Conservation (phyloP, 2,329 filamentous ascomycete species). For the Fusarium multiceps region DNA sequence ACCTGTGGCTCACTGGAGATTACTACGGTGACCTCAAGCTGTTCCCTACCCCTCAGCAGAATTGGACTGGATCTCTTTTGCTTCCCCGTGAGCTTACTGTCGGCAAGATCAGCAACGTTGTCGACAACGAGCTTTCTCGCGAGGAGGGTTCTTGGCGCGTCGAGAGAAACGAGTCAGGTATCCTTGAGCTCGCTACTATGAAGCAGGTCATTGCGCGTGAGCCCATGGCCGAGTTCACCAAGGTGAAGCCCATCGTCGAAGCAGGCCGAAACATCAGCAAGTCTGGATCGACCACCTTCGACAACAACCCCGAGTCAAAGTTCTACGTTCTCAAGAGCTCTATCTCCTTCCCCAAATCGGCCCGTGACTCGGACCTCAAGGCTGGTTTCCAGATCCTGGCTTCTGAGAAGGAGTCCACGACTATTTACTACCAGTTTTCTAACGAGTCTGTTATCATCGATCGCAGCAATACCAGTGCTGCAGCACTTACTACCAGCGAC, state of each 20-base stretch:
- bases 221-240: slow-evolving; percentile 48
- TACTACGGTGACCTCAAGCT: slow-evolving; percentile 51
- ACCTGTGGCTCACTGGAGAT: slow-evolving; percentile 58
- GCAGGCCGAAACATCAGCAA: slow-evolving; percentile 37
- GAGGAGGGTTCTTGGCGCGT: slow-evolving; percentile 56
- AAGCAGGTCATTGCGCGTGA: slow-evolving; percentile 55
- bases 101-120: slow-evolving; percentile 54
- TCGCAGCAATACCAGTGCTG: slow-evolving; percentile 55
- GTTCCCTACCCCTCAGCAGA: slow-evolving; percentile 56
- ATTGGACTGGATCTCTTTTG: slow-evolving; percentile 57
- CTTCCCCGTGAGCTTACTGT: slow-evolving; percentile 57
- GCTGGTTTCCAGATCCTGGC: slow-evolving; percentile 56
- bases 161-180: slow-evolving; percentile 45
- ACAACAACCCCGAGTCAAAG: slow-evolving; percentile 46
- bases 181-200: slow-evolving; percentile 52
- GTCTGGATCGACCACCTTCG: slow-evolving; percentile 26
- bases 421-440: slow-evolving; percentile 58
- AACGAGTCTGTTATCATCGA: slow-evolving; percentile 57
- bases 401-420: slow-evolving; percentile 54
- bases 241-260: slow-evolving; percentile 41
- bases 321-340: slow-evolving; percentile 54
- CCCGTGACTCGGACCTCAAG: slow-evolving; percentile 50
- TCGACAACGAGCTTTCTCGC: slow-evolving; percentile 53
- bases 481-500: slow-evolving; percentile 52
- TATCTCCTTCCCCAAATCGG: slow-evolving; percentile 51